Evolutionary conservation across 495 filamentous ascomycete genomes (phyloP).

Genomic region (Melanomma pulvis-pyrius): DNA sequence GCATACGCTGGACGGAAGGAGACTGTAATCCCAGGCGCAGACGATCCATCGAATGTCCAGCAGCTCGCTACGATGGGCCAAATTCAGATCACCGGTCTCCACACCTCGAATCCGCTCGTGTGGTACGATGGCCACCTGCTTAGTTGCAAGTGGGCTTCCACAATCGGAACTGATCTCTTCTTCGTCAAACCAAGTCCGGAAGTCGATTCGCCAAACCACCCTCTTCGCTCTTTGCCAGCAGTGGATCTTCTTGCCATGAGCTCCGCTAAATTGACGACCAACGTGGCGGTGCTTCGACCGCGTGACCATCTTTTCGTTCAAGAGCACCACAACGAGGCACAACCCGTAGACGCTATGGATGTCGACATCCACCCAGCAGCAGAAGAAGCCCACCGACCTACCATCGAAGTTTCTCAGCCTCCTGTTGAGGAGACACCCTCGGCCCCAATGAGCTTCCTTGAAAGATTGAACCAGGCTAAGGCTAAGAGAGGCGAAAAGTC

Average conservation of each 20-base stretch:
- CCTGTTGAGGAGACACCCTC: neutral
- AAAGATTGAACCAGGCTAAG: constrained; percentile 20
- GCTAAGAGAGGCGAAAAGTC: constrained; percentile 22
- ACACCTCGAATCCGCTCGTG: constrained; percentile 70
- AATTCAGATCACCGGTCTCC: constrained; percentile 81
- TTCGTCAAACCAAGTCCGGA: constrained; percentile 54
- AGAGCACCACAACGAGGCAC: neutral
- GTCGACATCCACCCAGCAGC: neutral
- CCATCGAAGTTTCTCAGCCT: neutral
- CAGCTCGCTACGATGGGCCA: constrained; percentile 27
- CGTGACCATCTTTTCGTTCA: constrained; percentile 32
- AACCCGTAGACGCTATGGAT: neutral
- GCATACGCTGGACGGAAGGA: neutral
- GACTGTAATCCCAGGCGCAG: neutral
- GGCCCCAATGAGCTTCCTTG: constrained; percentile 9
- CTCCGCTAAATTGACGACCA: constrained; percentile 49
- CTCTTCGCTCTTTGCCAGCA: constrained; percentile 44
- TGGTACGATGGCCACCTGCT: constrained; percentile 75
- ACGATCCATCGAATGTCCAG: neutral
- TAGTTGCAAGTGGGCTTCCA: constrained; percentile 73
- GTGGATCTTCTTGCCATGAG: constrained; percentile 46
- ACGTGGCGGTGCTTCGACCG: constrained; percentile 34
- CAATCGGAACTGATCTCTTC: constrained; percentile 79
- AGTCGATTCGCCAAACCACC: neutral
- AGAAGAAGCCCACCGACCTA: neutral